phyloP scores from a whole-genome alignment of 352 stramenopile species.

The Blastocystis sp. region DNA sequence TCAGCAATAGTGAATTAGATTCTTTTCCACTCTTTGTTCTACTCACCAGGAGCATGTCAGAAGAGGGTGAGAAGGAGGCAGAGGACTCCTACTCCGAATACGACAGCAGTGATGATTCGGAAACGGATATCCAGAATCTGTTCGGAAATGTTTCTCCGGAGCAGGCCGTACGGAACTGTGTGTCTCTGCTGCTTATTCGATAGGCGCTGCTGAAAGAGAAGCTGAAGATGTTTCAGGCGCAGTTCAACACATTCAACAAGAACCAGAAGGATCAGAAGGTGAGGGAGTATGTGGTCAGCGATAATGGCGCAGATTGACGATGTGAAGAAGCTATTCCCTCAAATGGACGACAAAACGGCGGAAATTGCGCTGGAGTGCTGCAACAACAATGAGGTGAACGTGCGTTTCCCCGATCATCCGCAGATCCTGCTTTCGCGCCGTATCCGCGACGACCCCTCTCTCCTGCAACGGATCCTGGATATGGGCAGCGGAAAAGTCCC shows the following conservation, averaged over 20 bases:
- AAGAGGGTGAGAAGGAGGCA: not conserved
- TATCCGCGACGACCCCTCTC: slow-evolving; percentile 16
- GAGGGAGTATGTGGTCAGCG: not conserved
- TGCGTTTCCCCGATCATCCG: not conserved
- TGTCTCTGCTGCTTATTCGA: not conserved
- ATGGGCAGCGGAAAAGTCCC: slow-evolving; percentile 29
- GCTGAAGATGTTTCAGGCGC: slow-evolving; percentile 10
- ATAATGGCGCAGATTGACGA: slow-evolving; percentile 21
- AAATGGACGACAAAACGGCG: slow-evolving; percentile 8
- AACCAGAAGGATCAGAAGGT: slow-evolving; percentile 62
- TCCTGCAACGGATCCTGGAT: slow-evolving; percentile 21
- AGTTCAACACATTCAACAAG: slow-evolving; percentile 48
- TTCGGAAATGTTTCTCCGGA: slow-evolving; percentile 5
- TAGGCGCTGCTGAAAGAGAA: slow-evolving; percentile 46
- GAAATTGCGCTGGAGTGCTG: slow-evolving; percentile 34
- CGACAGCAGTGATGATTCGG: not conserved
- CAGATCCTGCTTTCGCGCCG: slow-evolving; percentile 31
- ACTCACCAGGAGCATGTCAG: not conserved
- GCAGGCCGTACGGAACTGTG: not conserved
- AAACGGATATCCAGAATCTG: not conserved
- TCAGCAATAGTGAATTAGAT: not conserved
- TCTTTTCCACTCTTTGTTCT: not conserved
- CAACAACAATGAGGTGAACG: slow-evolving; percentile 55
- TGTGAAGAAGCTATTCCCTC: slow-evolving; percentile 34
- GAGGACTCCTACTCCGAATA: not conserved